A percentile compares a stretch with the other conserved stretches of the same genome.
Conservation (phyloP, 129 eudicot genomes). For the Centrapalus pauciflorus region DNA sequence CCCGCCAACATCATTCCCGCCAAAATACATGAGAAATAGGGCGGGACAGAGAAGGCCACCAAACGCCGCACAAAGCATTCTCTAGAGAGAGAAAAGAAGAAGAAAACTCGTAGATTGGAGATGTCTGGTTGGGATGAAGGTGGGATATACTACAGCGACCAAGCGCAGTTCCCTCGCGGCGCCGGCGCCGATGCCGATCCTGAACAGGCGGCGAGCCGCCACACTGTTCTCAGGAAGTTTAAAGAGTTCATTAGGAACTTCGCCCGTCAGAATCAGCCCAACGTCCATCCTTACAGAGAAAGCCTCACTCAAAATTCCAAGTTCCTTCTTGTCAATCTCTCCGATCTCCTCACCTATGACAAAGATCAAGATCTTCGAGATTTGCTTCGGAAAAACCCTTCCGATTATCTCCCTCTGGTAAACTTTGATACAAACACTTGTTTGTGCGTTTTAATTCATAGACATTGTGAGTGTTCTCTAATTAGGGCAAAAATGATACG, state of each 20-base stretch:
- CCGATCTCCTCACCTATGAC: constrained; percentile 86
- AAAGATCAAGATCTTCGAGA: constrained; percentile 80
- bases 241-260: constrained; percentile 86
- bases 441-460: not conserved
- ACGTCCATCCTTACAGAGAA: constrained; percentile 84
- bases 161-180: constrained; percentile 87
- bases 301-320: constrained; percentile 72
- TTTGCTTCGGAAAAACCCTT: constrained; percentile 74
- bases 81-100: constrained; percentile 16
- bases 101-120: not conserved
- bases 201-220: constrained; percentile 69
- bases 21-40: constrained; percentile 30
- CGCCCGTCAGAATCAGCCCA: constrained; percentile 60
- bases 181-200: constrained; percentile 37
- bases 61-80: constrained; percentile 10
- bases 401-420: constrained; percentile 97
- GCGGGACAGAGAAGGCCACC: constrained; percentile 8
- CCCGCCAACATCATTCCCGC: constrained; percentile 79
- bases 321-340: constrained; percentile 57
- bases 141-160: constrained; percentile 91
- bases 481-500: constrained; percentile 2
- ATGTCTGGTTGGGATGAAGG: constrained; percentile 99
- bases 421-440: not conserved
- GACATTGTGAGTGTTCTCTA: not conserved
- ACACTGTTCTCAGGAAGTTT: constrained; percentile 67